Percentiles rank a stretch among this genome's conserved stretches.
Evolutionary conservation across 2,329 filamentous ascomycete species (phyloP).

Genomic region (Sporothrix euskadiensis): DNA sequence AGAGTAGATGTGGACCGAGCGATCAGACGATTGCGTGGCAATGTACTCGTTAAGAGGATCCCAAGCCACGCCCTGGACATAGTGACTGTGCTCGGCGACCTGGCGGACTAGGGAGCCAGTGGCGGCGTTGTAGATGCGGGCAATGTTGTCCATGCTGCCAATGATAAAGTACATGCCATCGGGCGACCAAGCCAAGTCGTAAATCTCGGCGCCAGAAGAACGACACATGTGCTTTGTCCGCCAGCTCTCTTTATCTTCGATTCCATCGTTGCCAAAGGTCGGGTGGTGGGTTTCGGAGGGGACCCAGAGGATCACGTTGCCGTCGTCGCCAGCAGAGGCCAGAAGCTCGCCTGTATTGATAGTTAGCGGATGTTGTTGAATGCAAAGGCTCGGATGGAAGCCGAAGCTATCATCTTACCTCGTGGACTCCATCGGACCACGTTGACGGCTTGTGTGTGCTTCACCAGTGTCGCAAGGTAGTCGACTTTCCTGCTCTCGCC

Average conservation of each 20-base stretch:
- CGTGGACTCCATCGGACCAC: conserved; percentile 94
- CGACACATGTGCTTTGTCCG: conserved; percentile 97
- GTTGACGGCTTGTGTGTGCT: conserved; percentile 97
- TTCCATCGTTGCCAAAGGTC: conserved; percentile 76
- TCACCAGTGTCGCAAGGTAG: conserved; percentile 86
- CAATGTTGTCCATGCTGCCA: conserved; percentile 98
- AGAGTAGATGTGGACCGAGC: conserved; percentile 96
- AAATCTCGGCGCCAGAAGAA: conserved; percentile 92
- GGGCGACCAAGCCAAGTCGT: conserved; percentile 98
- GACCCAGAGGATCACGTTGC: conserved; percentile 95
- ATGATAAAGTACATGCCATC: conserved; percentile 96
- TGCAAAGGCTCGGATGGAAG: neutral
- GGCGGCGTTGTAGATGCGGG: conserved; percentile 91
- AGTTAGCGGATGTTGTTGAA: neutral
- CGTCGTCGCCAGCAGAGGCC: conserved; percentile 93
- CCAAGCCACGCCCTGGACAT: conserved; percentile 97
- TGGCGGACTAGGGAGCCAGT: conserved; percentile 72
- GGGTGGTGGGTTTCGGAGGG: conserved; percentile 73
- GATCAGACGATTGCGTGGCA: conserved; percentile 95
- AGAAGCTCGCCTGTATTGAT: conserved; percentile 73
- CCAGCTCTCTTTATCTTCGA: conserved; percentile 96
- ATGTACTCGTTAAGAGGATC: conserved; percentile 98
- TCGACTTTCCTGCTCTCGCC: conserved; percentile 87
- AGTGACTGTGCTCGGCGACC: conserved; percentile 96
- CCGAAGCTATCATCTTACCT: conserved; percentile 56